Evolutionary conservation across 805 yeast species (phyloP), one percentile per base, ranked within the genome.

Genomic region (Saturnispora zaruensis): DNA sequence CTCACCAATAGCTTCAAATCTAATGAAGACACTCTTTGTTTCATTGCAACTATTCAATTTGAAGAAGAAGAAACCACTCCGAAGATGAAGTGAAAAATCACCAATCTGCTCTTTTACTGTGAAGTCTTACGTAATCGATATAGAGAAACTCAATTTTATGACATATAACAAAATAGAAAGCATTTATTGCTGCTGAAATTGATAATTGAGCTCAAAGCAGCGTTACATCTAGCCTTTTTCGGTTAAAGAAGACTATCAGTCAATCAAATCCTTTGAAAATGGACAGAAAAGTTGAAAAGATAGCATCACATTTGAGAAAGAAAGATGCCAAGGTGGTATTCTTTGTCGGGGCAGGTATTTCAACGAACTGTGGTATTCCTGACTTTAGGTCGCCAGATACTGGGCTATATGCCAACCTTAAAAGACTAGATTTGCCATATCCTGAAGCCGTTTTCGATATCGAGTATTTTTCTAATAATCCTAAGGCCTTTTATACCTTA

Each of bases 401-500:
- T 1, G 95, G 95, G 0, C 74, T 91, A 6, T 91, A 91, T 60
- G 78, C 89, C 55, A 91, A 91, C 62, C 70, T 91, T 46, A 73
- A 83, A 20, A 74, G 79, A 55, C 71, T 90, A 36, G 74, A 86
- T 33, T 69, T 91, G 45, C 98, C 98, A 5, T 89, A 79, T 63
- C 93, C 97, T 0, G 99, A 91, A 62, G 97, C 97, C 0, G 96
- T 91, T 1, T 91, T 91, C 63, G 97, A 90, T 61, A 82, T 91
- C 40, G 90, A 82, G 18, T 91, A 78, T 63, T 87, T 88, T 66
- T 68, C 74, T 43, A 72, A 84, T 50, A 76, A 77, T 47, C 98
- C 98, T 0, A 73, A 78, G 52, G 93, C 97, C 0, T 91, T 91
- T 61, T 89, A 86, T 60, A 78, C 85, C 0, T 70, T 91, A 47